Conservation (phyloP, 805 yeast species). For the Scheffersomyces lignosus region DNA sequence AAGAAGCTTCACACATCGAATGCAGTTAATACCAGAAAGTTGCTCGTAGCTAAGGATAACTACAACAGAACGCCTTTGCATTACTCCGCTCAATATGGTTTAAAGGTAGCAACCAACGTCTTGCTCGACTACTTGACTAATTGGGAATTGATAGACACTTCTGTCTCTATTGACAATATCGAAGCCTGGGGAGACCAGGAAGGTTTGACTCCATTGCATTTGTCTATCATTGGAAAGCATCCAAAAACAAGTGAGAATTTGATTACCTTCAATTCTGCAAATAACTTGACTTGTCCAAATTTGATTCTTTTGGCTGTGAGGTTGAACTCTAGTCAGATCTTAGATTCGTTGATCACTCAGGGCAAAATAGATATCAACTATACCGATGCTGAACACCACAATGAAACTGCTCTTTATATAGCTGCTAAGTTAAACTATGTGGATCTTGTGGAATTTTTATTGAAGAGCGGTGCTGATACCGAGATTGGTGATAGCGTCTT, state of each 20-base stretch:
- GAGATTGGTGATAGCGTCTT: constrained; percentile 76
- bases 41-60: constrained; percentile 66
- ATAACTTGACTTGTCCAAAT: constrained; percentile 50
- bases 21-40: constrained; percentile 11
- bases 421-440: constrained; percentile 66
- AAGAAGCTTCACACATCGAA: constrained; percentile 36
- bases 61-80: constrained; percentile 85
- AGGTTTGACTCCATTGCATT: constrained; percentile 74
- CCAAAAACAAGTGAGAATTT: constrained; percentile 70
- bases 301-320: constrained; percentile 68
- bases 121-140: constrained; percentile 55
- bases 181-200: constrained; percentile 77
- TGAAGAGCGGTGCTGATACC: constrained; percentile 63
- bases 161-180: constrained; percentile 54
- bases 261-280: constrained; percentile 43
- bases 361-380: constrained; percentile 66
- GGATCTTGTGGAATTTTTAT: constrained; percentile 53
- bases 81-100: constrained; percentile 85
- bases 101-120: constrained; percentile 57
- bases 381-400: constrained; percentile 52
- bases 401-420: constrained; percentile 81
- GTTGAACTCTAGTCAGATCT: constrained; percentile 57
- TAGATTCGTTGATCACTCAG: constrained; percentile 51
- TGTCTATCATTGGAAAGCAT: constrained; percentile 81
- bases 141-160: constrained; percentile 59